These are phyloP conservation scores for Penicillium sp. DNA, from an alignment of 2,329 filamentous ascomycete species.

Conservation along the genomic window DNA sequence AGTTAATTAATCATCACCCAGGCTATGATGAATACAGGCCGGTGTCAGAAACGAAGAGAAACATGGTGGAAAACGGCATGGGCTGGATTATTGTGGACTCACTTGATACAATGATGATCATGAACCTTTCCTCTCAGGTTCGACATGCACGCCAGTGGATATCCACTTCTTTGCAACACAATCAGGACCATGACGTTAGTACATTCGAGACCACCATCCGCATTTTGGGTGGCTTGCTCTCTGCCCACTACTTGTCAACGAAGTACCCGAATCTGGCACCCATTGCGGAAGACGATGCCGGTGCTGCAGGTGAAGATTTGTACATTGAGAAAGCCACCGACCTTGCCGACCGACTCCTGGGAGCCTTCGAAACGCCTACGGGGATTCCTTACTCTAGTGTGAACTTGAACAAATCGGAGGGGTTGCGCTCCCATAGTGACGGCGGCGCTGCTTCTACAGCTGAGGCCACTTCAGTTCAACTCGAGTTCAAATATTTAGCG, in stretches of 20 bases:
- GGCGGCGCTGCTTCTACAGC: slow-evolving; percentile 87
- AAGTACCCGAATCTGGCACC: slow-evolving; percentile 74
- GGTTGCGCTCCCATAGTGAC: slow-evolving; percentile 75
- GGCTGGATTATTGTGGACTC: slow-evolving; percentile 98
- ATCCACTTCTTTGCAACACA: slow-evolving; percentile 69
- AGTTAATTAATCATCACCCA: slow-evolving; percentile 25
- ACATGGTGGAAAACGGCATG: slow-evolving; percentile 84
- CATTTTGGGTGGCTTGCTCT: slow-evolving; percentile 88
- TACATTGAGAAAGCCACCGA: slow-evolving; percentile 96
- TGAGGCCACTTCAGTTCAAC: slow-evolving; percentile 83
- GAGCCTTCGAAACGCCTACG: slow-evolving; percentile 79
- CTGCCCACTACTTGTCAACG: slow-evolving; percentile 90
- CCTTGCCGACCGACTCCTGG: slow-evolving; percentile 76
- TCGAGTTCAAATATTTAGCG: slow-evolving; percentile 95
- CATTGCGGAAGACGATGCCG: slow-evolving; percentile 63
- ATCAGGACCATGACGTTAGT: slow-evolving; percentile 91
- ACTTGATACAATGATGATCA: slow-evolving; percentile 92
- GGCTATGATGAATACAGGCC: slow-evolving; percentile 74
- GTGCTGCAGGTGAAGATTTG: slow-evolving; percentile 73
- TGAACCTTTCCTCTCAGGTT: slow-evolving; percentile 88
- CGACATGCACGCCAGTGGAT: slow-evolving; percentile 86
- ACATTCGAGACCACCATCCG: slow-evolving; percentile 98
- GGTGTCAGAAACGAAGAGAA: slow-evolving; percentile 66
- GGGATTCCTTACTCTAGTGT: slow-evolving; percentile 88
- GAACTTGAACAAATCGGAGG: slow-evolving; percentile 70